phyloP scores from a whole-genome alignment of 257 asterid genomes.

The Catharanthus roseus region DNA sequence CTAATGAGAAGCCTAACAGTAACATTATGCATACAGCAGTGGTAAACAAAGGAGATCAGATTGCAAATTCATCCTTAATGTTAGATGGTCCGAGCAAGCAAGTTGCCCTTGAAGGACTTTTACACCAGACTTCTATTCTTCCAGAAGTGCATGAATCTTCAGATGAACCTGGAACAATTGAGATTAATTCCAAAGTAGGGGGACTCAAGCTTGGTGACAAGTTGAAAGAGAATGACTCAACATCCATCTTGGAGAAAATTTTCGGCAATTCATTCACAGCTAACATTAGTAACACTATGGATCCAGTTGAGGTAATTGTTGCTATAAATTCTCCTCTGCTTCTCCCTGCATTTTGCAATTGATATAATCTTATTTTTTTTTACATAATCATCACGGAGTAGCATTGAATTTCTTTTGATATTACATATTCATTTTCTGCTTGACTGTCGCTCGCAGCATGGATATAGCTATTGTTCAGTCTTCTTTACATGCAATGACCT shows the following conservation, averaged over 20 bases:
- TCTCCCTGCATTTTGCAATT: constrained; percentile 2
- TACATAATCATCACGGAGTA: no score
- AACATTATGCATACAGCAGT: constrained; percentile 25
- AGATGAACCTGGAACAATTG: constrained; percentile 30
- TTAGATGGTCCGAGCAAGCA: constrained; percentile 33
- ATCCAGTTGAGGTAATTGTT: constrained; percentile 41
- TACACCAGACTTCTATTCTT: constrained; percentile 28
- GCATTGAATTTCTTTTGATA: not conserved
- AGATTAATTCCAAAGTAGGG: constrained; percentile 31
- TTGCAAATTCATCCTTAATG: constrained; percentile 24
- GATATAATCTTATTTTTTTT: not conserved
- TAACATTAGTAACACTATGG: constrained; percentile 29
- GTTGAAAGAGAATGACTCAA: constrained; percentile 34
- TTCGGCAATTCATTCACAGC: constrained; percentile 49
- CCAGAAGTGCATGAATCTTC: constrained; percentile 32
- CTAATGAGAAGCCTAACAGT: constrained; percentile 35
- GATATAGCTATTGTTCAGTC: not conserved
- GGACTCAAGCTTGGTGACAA: constrained; percentile 34
- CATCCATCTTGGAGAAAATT: constrained; percentile 56
- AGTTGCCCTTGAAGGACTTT: constrained; percentile 34
- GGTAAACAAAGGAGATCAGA: constrained; percentile 35
- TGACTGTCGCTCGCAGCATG: not conserved
- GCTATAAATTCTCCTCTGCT: constrained; percentile 8
- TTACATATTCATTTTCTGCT: not conserved
- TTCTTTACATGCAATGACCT: not conserved